Evolutionary conservation across 768 basidiomycete genomes (phyloP).

Genomic region (Mycena rebaudengoi): DNA sequence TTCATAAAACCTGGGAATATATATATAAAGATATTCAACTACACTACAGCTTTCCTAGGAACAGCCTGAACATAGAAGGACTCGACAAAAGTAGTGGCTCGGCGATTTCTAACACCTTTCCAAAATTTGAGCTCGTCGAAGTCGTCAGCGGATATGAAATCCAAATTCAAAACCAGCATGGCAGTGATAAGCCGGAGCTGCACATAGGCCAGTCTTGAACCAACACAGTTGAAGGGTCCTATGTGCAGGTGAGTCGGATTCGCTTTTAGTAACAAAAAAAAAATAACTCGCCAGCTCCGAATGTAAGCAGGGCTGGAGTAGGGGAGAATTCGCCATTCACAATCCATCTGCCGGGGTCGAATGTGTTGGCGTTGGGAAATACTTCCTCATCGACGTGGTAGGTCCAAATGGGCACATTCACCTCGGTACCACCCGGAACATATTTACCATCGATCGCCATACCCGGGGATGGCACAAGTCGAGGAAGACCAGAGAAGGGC

Average conservation of each 20-base stretch:
- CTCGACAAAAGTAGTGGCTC: neutral
- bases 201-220: neutral
- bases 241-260: neutral
- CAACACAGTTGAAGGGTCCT: slow-evolving; percentile 13
- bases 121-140: neutral
- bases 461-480: neutral
- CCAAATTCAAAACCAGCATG: neutral
- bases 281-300: neutral
- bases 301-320: neutral
- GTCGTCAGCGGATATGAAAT: neutral
- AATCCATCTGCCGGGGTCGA: slow-evolving; percentile 8
- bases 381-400: slow-evolving; percentile 1
- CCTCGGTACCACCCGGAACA: neutral
- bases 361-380: neutral
- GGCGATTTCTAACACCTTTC: slow-evolving; percentile 1
- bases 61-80: neutral
- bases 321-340: neutral
- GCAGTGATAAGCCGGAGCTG: neutral
- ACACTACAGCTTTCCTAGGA: no score
- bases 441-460: neutral
- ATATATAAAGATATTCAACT: no score
- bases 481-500: neutral
- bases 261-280: neutral
- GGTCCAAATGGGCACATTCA: neutral
- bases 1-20: no score